phyloP scores from a whole-genome alignment of 2,329 filamentous ascomycete genomes.

The Phyllosticta citriasiana region DNA sequence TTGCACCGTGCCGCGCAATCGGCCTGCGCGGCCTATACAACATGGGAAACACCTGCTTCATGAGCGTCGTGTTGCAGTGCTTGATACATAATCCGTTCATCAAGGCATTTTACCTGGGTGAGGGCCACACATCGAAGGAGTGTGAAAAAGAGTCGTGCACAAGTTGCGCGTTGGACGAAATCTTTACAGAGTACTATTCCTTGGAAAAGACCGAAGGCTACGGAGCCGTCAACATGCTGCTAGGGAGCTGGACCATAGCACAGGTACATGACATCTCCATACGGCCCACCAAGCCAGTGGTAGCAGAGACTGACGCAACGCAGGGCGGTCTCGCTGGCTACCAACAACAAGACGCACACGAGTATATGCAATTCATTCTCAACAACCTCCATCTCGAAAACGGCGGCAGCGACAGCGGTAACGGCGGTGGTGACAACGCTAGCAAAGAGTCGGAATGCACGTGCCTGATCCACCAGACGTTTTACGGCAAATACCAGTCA shows the following conservation, averaged over 20 bases:
- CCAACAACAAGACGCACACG: conserved; percentile 92
- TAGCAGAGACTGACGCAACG: not conserved
- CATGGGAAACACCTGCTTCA: conserved; percentile 96
- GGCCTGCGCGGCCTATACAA: conserved; percentile 92
- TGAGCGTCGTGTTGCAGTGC: conserved; percentile 90
- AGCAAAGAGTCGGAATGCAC: conserved; percentile 45
- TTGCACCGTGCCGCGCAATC: conserved; percentile 73
- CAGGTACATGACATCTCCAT: conserved; percentile 40
- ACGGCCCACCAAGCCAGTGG: not conserved
- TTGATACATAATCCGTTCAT: conserved; percentile 90
- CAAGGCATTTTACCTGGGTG: conserved; percentile 82
- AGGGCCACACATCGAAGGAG: conserved; percentile 71
- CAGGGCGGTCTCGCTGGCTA: conserved; percentile 57
- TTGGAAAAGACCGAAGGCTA: conserved; percentile 78
- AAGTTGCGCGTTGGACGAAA: conserved; percentile 51
- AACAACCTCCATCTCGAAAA: conserved; percentile 80
- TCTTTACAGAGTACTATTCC: conserved; percentile 55
- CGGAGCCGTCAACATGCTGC: conserved; percentile 78
- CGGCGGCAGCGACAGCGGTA: conserved; percentile 39
- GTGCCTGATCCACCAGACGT: conserved; percentile 89
- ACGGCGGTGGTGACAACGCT: conserved; percentile 7
- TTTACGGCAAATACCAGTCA: conserved; percentile 84
- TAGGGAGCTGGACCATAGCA: conserved; percentile 82
- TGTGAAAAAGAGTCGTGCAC: conserved; percentile 53
- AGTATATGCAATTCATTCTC: conserved; percentile 92